Base-by-base conservation (phyloP, 1,139 yeast genomes). In the Taphrina sp. region DNA sequence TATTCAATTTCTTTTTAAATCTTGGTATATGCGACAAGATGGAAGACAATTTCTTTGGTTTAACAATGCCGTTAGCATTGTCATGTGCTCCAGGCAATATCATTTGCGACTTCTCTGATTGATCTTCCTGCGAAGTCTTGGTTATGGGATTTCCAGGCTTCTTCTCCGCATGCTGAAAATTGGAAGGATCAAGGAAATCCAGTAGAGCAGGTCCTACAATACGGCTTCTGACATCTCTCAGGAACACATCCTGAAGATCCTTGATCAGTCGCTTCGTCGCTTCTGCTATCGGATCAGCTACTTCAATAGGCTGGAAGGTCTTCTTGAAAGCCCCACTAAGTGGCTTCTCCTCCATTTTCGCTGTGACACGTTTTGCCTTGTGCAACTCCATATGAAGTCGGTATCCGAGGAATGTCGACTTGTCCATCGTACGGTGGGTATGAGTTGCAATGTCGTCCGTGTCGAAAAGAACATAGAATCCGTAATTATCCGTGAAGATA, bases 181-280 rank as follows among this genome's bases (percentile, higher is more conserved):
- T 77, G 2, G 78, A 79, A 44, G 81, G 83, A 59, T 78, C 77
- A 61, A 88, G 73, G 17, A 78, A 71, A 31, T 82, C 84, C 55
- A 85, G 74, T 16, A 88, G 78, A 1, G 77, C 75, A 0, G 95
- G 90, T 0, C 88, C 90, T 33, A 86, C 77, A 3, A 85, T 72
- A 61, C 89, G 78, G 64, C 83, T 92, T 64, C 87, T 75, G 33
- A 88, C 78, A 69, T 88, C 95, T 60, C 84, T 83, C 34, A 81
- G 72, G 52, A 88, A 69, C 54, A 83, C 81, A 3, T 74, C 72
- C 61, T 79, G 80, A 56, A 88, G 75, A 61, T 88, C 95, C 58
- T 78, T 78, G 33, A 82, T 68, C 41, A 88, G 72, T 60, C 78
- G 71, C 39, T 76, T 73, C 1, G 79, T 73, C 0, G 95, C 85